Evolutionary conservation across 2,329 filamentous ascomycete genomes (phyloP).

Genomic region (Metarhizium robertsii): DNA sequence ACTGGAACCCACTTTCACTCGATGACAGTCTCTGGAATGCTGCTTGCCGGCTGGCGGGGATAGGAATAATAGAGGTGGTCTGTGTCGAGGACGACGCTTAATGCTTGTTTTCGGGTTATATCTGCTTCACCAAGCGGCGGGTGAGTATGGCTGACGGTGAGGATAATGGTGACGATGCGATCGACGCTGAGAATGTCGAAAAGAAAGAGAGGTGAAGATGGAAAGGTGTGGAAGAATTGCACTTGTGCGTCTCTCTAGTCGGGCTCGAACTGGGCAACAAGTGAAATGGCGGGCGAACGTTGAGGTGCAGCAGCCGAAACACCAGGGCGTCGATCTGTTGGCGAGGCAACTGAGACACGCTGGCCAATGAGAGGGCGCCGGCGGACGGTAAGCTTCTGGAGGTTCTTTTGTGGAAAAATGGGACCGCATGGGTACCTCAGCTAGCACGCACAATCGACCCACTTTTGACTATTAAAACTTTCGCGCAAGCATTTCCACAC

Average conservation of each 20-base stretch:
- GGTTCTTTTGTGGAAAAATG: background rate
- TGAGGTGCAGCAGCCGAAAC: conserved; percentile 8
- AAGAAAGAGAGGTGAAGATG: background rate
- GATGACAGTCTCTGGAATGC: background rate
- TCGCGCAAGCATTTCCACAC: background rate
- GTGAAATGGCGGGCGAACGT: conserved; percentile 8
- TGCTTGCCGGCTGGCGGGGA: conserved; percentile 2
- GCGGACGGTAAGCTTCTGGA: background rate
- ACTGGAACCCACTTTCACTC: conserved; percentile 2
- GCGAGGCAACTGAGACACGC: conserved; percentile 19
- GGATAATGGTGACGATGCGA: background rate
- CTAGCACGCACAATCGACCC: background rate
- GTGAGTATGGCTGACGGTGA: background rate
- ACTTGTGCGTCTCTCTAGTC: background rate
- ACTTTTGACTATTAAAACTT: background rate
- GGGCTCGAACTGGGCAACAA: conserved; percentile 7
- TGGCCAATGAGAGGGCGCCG: conserved; percentile 1
- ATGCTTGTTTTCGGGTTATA: background rate
- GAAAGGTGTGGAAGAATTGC: background rate
- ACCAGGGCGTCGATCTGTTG: conserved; percentile 23
- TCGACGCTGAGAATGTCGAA: background rate
- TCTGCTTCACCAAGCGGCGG: background rate
- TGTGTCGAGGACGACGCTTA: conserved; percentile 1
- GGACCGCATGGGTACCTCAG: background rate
- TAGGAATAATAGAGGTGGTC: background rate